phyloP scores from a whole-genome alignment of 2,329 filamentous ascomycete species.

The Aaosphaeria arxii region DNA sequence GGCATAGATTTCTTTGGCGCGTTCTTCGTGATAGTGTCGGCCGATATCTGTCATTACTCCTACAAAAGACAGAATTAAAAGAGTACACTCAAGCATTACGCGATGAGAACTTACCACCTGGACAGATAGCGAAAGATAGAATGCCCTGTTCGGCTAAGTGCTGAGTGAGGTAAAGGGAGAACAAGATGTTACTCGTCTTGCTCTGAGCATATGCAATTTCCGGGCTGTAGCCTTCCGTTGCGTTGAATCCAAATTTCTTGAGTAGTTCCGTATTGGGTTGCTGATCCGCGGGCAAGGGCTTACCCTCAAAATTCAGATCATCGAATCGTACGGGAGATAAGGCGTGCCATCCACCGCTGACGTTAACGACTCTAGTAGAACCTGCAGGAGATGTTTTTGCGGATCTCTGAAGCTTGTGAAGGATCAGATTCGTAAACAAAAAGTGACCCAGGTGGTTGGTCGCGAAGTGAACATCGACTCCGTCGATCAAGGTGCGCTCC shows the following conservation, averaged over 20 bases:
- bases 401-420: constrained; percentile 28
- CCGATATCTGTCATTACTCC: not conserved
- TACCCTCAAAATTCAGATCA: constrained; percentile 34
- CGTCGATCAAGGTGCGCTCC: constrained; percentile 29
- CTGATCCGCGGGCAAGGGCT: constrained; percentile 6
- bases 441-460: constrained; percentile 46
- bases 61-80: too few species aligned
- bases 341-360: constrained; percentile 1
- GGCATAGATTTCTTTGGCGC: not conserved
- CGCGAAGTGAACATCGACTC: constrained; percentile 44
- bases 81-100: too few species aligned
- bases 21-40: not conserved
- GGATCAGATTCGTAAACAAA: constrained; percentile 38
- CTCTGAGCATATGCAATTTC: constrained; percentile 12
- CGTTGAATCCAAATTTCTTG: not conserved
- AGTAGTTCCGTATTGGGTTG: constrained; percentile 1
- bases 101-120: constrained; percentile 4
- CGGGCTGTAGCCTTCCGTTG: not conserved
- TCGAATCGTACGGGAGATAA: constrained; percentile 31
- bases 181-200: constrained; percentile 12
- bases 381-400: constrained; percentile 4
- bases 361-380: constrained; percentile 8
- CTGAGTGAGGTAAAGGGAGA: constrained; percentile 5
- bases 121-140: constrained; percentile 8
- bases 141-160: constrained; percentile 3